Percentiles rank a stretch among this genome's conserved stretches.
Evolutionary conservation across 345 rosid species (phyloP).

Genomic region (Excoecaria cochinchinensis): DNA sequence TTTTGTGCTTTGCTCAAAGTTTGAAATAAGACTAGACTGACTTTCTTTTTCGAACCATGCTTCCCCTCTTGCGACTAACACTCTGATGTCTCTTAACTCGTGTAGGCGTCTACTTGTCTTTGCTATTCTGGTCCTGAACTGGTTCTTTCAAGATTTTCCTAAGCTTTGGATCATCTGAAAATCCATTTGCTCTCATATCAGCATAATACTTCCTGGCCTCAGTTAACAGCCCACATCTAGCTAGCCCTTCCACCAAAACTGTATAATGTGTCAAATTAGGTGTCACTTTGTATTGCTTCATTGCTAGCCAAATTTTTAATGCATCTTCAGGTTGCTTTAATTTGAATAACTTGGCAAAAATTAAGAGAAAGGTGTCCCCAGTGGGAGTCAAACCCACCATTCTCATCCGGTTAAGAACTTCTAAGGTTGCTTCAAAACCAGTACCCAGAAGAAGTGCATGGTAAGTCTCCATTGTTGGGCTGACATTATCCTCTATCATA

Average conservation of each 20-base stretch:
- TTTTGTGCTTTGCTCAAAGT: background rate
- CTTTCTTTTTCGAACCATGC: constrained; percentile 12
- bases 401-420: constrained; percentile 59
- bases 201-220: constrained; percentile 59
- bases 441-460: constrained; percentile 61
- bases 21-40: background rate
- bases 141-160: constrained; percentile 51
- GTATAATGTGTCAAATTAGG: constrained; percentile 47
- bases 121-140: constrained; percentile 15
- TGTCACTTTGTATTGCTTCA: constrained; percentile 52
- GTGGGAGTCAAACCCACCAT: constrained; percentile 56
- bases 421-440: constrained; percentile 49
- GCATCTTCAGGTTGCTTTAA: constrained; percentile 60
- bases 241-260: constrained; percentile 55
- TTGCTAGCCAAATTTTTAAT: constrained; percentile 69
- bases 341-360: constrained; percentile 57
- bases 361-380: constrained; percentile 53
- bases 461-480: constrained; percentile 64
- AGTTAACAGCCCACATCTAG: constrained; percentile 47
- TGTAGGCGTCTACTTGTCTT: constrained; percentile 18
- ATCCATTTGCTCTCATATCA: constrained; percentile 70
- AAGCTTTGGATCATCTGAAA: constrained; percentile 71
- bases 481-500: constrained; percentile 56
- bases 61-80: constrained; percentile 24
- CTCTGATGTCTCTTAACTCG: constrained; percentile 22